Conservation (phyloP, 2,329 filamentous ascomycete species). For the Lithohypha guttulata region DNA sequence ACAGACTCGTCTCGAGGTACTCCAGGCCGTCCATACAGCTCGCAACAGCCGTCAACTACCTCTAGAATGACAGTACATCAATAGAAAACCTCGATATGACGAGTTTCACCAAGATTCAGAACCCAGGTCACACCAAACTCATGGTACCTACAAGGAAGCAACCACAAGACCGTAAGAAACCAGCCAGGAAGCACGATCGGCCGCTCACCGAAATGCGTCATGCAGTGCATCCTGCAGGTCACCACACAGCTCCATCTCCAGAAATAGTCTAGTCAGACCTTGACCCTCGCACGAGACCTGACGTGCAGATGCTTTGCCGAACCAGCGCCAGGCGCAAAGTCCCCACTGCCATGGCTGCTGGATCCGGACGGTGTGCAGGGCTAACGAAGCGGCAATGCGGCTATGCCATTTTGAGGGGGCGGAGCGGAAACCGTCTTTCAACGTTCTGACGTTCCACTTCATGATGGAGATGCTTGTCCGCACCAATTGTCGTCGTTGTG, state of each 20-base stretch:
- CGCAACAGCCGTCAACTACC: neutral
- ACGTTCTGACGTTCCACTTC: slow-evolving; percentile 16
- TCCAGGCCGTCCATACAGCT: no score
- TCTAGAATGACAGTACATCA: no score
- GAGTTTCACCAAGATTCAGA: no score
- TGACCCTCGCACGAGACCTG: slow-evolving; percentile 3
- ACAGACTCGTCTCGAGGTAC: no score
- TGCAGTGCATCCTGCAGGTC: slow-evolving; percentile 7
- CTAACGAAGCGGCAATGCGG: slow-evolving; percentile 25
- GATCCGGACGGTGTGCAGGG: no score
- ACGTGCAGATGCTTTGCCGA: slow-evolving; percentile 10
- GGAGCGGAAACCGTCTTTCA: slow-evolving; percentile 24
- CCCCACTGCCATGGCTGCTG: slow-evolving; percentile 1
- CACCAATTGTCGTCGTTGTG: slow-evolving; percentile 13
- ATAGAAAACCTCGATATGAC: no score
- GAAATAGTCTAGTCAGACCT: neutral
- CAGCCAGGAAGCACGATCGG: no score
- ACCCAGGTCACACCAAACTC: slow-evolving; percentile 1
- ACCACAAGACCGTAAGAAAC: neutral
- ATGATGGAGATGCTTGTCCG: slow-evolving; percentile 18
- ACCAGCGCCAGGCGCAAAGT: neutral
- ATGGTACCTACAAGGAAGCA: neutral
- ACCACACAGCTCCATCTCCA: slow-evolving; percentile 3
- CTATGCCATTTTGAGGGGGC: slow-evolving; percentile 23
- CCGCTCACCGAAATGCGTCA: slow-evolving; percentile 5